Evolutionary conservation across 139 green algal genomes (phyloP).

Genomic region (Deuterostichococcus epilithicus): DNA sequence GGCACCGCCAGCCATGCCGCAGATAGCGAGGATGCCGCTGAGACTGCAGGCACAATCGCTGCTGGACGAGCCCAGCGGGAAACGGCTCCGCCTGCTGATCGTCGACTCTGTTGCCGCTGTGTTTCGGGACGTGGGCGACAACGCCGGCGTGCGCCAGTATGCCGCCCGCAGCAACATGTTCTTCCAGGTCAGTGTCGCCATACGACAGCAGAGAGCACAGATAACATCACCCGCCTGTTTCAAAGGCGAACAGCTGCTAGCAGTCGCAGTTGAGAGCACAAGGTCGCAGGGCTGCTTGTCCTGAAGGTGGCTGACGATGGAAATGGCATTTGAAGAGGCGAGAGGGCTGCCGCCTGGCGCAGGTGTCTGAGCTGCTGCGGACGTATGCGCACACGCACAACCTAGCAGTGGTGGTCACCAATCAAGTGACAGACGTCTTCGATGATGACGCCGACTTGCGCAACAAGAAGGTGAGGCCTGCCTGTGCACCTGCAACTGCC

Average conservation of each 20-base stretch:
- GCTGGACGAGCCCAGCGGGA: background rate
- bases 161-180: constrained; percentile 55
- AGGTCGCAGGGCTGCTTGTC: too few species aligned
- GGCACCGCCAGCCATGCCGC: too few species aligned
- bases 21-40: too few species aligned
- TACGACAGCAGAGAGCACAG: background rate
- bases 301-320: too few species aligned
- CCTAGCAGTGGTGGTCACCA: constrained; percentile 62
- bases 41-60: background rate
- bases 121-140: constrained; percentile 30
- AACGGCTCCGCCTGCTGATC: constrained; percentile 52
- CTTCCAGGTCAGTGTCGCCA: constrained; percentile 26
- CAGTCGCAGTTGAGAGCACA: too few species aligned
- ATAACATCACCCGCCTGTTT: too few species aligned
- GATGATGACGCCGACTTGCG: background rate
- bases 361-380: constrained; percentile 34
- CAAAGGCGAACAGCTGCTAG: too few species aligned
- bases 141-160: constrained; percentile 37
- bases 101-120: constrained; percentile 72
- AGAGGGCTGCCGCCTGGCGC: background rate
- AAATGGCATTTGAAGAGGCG: too few species aligned
- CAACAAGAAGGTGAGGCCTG: background rate
- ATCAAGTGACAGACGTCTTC: constrained; percentile 59
- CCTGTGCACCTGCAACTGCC: too few species aligned
- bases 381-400: constrained; percentile 37